These are phyloP conservation scores for Aspergillus aculeatinus DNA, from an alignment of 2,329 filamentous ascomycete genomes.

Conservation along the genomic window DNA sequence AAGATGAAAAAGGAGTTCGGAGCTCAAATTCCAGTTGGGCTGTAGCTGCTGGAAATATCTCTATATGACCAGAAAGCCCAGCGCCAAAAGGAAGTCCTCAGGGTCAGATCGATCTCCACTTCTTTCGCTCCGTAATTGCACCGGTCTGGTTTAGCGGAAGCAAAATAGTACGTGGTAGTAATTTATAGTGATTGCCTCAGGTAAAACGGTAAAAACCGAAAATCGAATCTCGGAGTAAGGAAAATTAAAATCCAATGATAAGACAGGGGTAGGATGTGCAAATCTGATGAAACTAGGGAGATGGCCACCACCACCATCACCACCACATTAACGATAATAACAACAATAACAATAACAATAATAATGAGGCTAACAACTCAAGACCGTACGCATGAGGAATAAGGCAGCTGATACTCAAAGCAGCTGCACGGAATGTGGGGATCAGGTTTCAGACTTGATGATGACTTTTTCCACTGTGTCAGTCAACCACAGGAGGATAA, in stretches of 20 bases:
- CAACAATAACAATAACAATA: neutral
- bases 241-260: neutral
- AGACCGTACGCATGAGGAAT: constrained; percentile 1
- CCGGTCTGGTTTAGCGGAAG: constrained; percentile 11
- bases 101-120: constrained; percentile 28
- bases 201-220: neutral
- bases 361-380: constrained; percentile 7
- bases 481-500: neutral
- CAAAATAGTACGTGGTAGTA: constrained; percentile 10
- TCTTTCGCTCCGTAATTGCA: constrained; percentile 14
- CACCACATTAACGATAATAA: neutral
- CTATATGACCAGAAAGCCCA: constrained; percentile 11
- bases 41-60: constrained; percentile 12
- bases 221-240: neutral
- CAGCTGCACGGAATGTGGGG: constrained; percentile 9
- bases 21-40: constrained; percentile 11
- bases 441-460: constrained; percentile 4
- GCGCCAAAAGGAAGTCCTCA: constrained; percentile 20
- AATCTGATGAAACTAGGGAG: constrained; percentile 6
- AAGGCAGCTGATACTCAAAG: constrained; percentile 7
- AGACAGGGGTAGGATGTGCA: neutral
- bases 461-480: neutral
- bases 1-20: constrained; percentile 2
- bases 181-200: constrained; percentile 4
- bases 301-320: neutral